Percentiles rank a stretch among this genome's conserved stretches.
Conservation (phyloP, 2,329 filamentous ascomycete species). For the Ophiocordyceps polyrhachis-furcata region DNA sequence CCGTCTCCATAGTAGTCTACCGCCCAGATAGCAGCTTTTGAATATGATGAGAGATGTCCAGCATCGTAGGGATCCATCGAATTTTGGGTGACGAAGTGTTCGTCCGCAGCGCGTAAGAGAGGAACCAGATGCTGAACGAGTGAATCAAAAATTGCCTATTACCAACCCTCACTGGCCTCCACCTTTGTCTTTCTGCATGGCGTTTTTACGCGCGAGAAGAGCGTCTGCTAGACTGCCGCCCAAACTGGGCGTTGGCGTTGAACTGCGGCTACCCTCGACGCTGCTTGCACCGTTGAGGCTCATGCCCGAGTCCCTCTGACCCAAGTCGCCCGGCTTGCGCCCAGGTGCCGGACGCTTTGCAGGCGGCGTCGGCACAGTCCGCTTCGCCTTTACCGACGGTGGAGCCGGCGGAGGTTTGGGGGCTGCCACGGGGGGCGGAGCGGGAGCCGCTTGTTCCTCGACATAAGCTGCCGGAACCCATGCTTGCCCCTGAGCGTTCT, state of each 20-base stretch:
- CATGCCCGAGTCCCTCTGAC: conserved; percentile 54
- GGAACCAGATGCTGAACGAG: no score
- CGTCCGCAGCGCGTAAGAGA: not conserved
- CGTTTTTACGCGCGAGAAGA: conserved; percentile 56
- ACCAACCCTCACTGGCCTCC: conserved; percentile 55
- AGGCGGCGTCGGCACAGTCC: conserved; percentile 58
- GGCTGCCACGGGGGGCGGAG: conserved; percentile 22
- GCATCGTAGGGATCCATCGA: not conserved
- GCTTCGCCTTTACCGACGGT: conserved; percentile 37
- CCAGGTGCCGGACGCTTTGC: conserved; percentile 58
- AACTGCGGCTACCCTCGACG: conserved; percentile 45
- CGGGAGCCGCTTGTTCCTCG: conserved; percentile 56
- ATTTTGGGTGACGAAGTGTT: not conserved
- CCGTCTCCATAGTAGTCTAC: no score
- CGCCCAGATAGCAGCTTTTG: not conserved
- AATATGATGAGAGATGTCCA: not conserved
- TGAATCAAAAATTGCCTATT: no score
- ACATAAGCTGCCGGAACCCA: conserved; percentile 94
- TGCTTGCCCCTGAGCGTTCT: conserved; percentile 53
- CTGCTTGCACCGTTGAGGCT: conserved; percentile 38
- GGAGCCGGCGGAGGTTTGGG: conserved; percentile 48
- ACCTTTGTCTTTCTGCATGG: conserved; percentile 50
- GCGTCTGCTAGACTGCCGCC: conserved; percentile 62
- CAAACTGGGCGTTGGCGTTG: conserved; percentile 52
- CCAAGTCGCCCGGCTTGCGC: conserved; percentile 51